Conservation (phyloP, 495 filamentous ascomycete genomes). For the Aspergillus cavernicola region DNA sequence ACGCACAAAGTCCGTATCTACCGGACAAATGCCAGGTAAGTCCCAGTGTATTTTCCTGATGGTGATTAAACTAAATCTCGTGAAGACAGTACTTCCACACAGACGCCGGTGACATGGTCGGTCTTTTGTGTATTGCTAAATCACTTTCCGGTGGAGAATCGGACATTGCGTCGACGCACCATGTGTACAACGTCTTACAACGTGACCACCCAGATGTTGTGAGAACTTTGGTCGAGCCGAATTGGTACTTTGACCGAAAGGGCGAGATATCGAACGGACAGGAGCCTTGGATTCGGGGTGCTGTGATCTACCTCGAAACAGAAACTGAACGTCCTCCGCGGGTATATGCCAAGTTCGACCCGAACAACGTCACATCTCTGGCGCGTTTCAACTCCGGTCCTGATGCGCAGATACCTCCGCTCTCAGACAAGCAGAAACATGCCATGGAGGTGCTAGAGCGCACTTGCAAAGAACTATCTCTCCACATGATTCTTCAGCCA, state of each 20-base stretch:
- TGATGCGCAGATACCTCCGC: conserved; percentile 64
- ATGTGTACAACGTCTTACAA: conserved; percentile 74
- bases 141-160: conserved; percentile 50
- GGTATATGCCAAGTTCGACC: conserved; percentile 61
- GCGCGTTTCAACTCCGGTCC: conserved; percentile 60
- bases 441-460: conserved; percentile 63
- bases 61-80: conserved; percentile 5
- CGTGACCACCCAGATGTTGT: conserved; percentile 70
- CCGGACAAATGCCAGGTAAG: conserved; percentile 74
- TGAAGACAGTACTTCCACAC: conserved; percentile 61
- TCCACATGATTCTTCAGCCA: conserved; percentile 75
- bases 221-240: conserved; percentile 63
- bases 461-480: conserved; percentile 57
- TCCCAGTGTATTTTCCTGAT: too few relatives aligned
- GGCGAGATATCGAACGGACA: conserved; percentile 72
- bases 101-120: conserved; percentile 58
- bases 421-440: conserved; percentile 59
- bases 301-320: conserved; percentile 72
- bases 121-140: conserved; percentile 48
- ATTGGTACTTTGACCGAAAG: conserved; percentile 94
- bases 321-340: conserved; percentile 43
- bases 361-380: conserved; percentile 69
- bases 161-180: conserved; percentile 54
- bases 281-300: conserved; percentile 68
- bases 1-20: conserved; percentile 86